Evolutionary conservation across 192 early-diverging fungal species (phyloP).

Genomic region (Coemansia sp.): DNA sequence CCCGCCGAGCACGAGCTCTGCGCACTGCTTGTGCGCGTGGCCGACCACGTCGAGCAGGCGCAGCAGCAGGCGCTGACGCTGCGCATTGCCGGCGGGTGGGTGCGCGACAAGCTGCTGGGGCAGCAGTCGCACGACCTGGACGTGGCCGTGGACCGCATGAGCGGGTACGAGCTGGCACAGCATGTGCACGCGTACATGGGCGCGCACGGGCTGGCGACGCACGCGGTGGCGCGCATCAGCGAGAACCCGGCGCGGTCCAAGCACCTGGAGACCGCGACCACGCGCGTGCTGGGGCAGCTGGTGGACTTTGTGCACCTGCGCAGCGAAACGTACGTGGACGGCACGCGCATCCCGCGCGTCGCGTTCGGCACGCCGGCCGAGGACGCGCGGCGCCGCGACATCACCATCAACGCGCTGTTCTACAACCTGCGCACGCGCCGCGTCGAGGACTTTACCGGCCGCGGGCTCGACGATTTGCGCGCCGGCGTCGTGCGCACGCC

Average conservation of each 20-base stretch:
- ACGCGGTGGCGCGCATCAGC: conserved; percentile 75
- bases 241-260: conserved; percentile 93
- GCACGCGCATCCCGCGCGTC: conserved; percentile 76
- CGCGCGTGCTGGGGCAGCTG: conserved; percentile 66
- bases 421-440: conserved; percentile 84
- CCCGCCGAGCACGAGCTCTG: conserved; percentile 66
- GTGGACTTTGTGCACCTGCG: conserved; percentile 97
- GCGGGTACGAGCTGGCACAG: conserved; percentile 85
- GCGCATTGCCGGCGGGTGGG: conserved; percentile 97
- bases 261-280: conserved; percentile 96
- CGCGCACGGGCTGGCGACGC: conserved; percentile 26
- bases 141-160: conserved; percentile 89
- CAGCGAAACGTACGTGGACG: conserved; percentile 81
- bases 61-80: conserved; percentile 58
- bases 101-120: conserved; percentile 96
- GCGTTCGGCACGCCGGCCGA: conserved; percentile 83
- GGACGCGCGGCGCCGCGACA: conserved; percentile 93
- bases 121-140: conserved; percentile 86
- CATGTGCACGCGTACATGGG: conserved; percentile 65
- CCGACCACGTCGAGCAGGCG: conserved; percentile 51
- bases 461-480: conserved; percentile 71
- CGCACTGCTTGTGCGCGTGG: conserved; percentile 59
- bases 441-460: conserved; percentile 84
- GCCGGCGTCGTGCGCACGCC: conserved; percentile 81
- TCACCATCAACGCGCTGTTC: conserved; percentile 96